A percentile compares a stretch with the other conserved stretches of the same genome.
phyloP scores from a whole-genome alignment of 2,329 filamentous ascomycete genomes.

The Arthroderma sp. region DNA sequence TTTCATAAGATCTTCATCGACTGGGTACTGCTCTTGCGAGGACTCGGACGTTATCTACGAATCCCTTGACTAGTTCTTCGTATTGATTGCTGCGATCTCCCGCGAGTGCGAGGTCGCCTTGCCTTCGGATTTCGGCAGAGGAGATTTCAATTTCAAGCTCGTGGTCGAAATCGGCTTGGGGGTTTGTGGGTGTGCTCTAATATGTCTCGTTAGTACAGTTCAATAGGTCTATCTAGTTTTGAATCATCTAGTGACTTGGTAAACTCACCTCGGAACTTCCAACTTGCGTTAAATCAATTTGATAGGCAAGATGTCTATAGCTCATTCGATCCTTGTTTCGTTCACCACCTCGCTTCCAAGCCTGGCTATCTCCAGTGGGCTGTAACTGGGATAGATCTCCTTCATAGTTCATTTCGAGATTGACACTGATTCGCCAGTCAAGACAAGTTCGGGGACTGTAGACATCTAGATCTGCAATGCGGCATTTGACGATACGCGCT shows the following conservation, averaged over 20 bases:
- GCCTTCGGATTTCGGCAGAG: slow-evolving; percentile 30
- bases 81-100: slow-evolving; percentile 30
- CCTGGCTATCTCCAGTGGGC: slow-evolving; percentile 26
- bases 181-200: not conserved
- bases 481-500: slow-evolving; percentile 79
- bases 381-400: slow-evolving; percentile 47
- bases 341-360: slow-evolving; percentile 35
- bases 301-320: slow-evolving; percentile 76
- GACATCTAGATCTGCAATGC: slow-evolving; percentile 79
- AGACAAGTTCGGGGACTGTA: slow-evolving; percentile 63
- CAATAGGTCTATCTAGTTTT: not conserved
- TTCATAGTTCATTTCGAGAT: slow-evolving; percentile 80
- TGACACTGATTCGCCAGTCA: slow-evolving; percentile 88
- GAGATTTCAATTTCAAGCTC: slow-evolving; percentile 38
- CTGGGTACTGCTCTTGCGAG: slow-evolving; percentile 29
- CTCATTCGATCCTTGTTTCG: slow-evolving; percentile 82
- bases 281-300: slow-evolving; percentile 88
- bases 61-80: slow-evolving; percentile 34
- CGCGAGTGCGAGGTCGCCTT: slow-evolving; percentile 28
- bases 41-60: slow-evolving; percentile 36
- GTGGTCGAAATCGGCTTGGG: slow-evolving; percentile 17
- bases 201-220: too few species aligned
- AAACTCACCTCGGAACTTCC: slow-evolving; percentile 38
- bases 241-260: not conserved
- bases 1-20: not conserved